These are phyloP conservation scores for Allium fistulosum DNA, from an alignment of 106 monocot genomes.

Conservation along the genomic window DNA sequence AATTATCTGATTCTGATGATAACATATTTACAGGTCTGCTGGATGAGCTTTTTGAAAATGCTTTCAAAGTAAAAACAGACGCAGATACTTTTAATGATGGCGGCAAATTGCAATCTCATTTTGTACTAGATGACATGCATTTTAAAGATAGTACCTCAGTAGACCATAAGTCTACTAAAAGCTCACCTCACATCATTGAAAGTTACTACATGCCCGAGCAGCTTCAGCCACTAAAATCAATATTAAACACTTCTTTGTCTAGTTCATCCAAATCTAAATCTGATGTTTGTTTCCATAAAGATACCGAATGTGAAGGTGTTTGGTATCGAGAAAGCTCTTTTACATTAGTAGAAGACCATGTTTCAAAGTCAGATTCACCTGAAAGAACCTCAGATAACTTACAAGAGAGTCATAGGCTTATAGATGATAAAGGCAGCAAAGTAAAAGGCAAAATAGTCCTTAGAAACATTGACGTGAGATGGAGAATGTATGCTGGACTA, in stretches of 20 bases:
- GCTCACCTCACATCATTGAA: conserved; percentile 52
- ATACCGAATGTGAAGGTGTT: conserved; percentile 31
- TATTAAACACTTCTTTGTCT: conserved; percentile 4
- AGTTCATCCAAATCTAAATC: conserved; percentile 10
- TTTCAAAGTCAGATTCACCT: conserved; percentile 22
- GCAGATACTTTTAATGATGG: conserved; percentile 3
- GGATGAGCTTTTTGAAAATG: conserved; percentile 88
- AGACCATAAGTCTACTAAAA: conserved; percentile 1
- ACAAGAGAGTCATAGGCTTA: conserved; percentile 10
- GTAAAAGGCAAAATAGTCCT: conserved; percentile 56
- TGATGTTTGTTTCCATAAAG: conserved; percentile 14
- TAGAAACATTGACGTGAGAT: conserved; percentile 64
- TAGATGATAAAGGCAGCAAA: conserved; percentile 19
- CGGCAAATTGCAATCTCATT: conserved; percentile 13
- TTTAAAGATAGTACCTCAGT: conserved; percentile 1
- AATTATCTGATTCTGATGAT: conserved; percentile 11
- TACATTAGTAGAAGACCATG: conserved; percentile 66
- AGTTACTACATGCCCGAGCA: conserved; percentile 42
- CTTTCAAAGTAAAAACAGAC: conserved; percentile 30
- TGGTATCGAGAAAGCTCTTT: conserved; percentile 56
- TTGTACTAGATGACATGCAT: neutral
- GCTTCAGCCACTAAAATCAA: conserved; percentile 20
- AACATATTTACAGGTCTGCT: conserved; percentile 41
- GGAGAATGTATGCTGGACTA: conserved; percentile 70
- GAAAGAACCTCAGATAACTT: conserved; percentile 10